Percentiles rank a stretch among this genome's conserved stretches.
These are phyloP conservation scores for Pontederia paniculata DNA, from an alignment of 176 grass and related monocot species.

Conservation along the genomic window DNA sequence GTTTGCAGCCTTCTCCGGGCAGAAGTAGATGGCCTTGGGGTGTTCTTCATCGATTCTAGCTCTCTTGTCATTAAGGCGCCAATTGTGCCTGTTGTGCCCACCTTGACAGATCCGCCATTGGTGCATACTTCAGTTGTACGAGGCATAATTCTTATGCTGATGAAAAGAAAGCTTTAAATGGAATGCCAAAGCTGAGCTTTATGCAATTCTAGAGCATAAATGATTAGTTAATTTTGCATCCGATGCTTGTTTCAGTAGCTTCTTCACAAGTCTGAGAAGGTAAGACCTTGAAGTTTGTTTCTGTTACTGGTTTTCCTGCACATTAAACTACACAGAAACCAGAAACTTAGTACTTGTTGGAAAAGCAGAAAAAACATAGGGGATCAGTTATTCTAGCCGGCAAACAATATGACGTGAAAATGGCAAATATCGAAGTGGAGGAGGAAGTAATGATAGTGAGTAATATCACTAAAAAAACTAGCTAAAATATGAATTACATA, in stretches of 20 bases:
- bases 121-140: not conserved
- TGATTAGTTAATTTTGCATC: not conserved
- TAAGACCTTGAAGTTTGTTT: too few relatives aligned
- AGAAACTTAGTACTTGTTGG: too few relatives aligned
- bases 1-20: constrained; percentile 4
- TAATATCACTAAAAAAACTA: too few relatives aligned
- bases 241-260: constrained; percentile 1
- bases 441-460: too few relatives aligned
- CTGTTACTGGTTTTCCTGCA: too few relatives aligned
- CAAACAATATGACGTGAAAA: too few relatives aligned
- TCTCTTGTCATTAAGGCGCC: constrained; percentile 8
- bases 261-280: too few relatives aligned
- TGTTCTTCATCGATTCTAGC: not conserved
- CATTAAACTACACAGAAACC: too few relatives aligned
- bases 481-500: too few relatives aligned
- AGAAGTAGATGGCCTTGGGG: not conserved
- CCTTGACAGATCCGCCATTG: constrained; percentile 3
- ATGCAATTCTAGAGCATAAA: not conserved
- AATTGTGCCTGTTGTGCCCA: constrained; percentile 13
- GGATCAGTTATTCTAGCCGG: too few relatives aligned
- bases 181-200: not conserved
- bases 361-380: too few relatives aligned
- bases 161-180: not conserved
- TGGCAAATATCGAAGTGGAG: too few relatives aligned
- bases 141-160: constrained; percentile 7